Evolutionary conservation across 2,329 filamentous ascomycete genomes (phyloP).

Genomic region (Fusarium luffae): DNA sequence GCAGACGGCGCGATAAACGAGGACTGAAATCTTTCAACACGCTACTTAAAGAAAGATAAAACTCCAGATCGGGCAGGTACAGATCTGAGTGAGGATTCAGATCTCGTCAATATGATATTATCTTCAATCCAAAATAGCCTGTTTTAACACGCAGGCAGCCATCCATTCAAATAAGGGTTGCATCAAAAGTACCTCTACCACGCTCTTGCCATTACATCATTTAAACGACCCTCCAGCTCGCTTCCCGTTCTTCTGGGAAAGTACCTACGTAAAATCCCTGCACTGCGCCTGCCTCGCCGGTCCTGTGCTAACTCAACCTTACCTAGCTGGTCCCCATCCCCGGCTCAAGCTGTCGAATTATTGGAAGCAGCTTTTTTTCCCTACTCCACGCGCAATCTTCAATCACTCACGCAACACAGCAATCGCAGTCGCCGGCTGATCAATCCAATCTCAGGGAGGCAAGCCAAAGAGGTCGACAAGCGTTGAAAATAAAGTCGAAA

Average conservation of each 20-base stretch:
- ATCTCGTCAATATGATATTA: not conserved
- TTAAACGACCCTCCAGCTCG: conserved; percentile 27
- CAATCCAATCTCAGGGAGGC: conserved; percentile 31
- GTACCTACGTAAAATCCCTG: conserved; percentile 5
- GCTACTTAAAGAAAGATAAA: not conserved
- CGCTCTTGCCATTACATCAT: conserved; percentile 46
- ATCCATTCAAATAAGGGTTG: not conserved
- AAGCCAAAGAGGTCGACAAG: not conserved
- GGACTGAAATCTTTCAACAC: not conserved
- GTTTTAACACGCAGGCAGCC: not conserved
- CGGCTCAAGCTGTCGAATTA: conserved; percentile 28
- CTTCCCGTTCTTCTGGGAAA: conserved; percentile 40
- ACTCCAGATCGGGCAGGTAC: not conserved
- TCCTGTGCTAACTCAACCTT: conserved; percentile 24
- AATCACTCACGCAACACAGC: conserved; percentile 4
- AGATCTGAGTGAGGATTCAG: not conserved
- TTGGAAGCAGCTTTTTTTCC: conserved; percentile 34
- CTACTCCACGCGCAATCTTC: conserved; percentile 27
- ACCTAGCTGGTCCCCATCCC: conserved; percentile 15
- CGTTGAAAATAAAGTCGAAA: not conserved
- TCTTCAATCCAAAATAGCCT: not conserved
- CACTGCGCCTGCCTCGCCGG: conserved; percentile 16
- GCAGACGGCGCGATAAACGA: not conserved
- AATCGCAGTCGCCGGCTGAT: conserved; percentile 21
- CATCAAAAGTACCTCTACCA: conserved; percentile 9